Evolutionary conservation across 257 asterid species (phyloP).

Genomic region (Capsicum pubescens): DNA sequence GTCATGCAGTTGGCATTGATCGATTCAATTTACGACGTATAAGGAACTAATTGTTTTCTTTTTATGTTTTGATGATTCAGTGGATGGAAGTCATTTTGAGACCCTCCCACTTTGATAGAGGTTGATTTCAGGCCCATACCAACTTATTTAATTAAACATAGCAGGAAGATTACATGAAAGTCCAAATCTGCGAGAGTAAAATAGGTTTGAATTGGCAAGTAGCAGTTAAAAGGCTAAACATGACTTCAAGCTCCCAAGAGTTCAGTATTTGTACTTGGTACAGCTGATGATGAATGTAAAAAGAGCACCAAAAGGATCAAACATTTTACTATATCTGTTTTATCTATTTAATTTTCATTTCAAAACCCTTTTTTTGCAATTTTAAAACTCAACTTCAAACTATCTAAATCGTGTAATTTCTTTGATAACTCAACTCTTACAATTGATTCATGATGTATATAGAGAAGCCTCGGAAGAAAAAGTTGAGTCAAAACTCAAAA

Average conservation of each 20-base stretch:
- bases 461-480: background rate
- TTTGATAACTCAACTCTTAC: background rate
- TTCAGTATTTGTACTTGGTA: background rate
- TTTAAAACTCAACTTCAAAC: background rate
- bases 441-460: background rate
- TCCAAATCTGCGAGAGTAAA: background rate
- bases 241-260: background rate
- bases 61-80: background rate
- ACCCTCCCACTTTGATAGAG: background rate
- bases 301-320: background rate
- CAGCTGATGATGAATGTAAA: slow-evolving; percentile 15
- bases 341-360: background rate
- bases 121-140: background rate
- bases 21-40: background rate
- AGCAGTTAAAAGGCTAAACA: background rate
- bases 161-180: background rate
- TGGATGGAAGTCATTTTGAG: background rate
- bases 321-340: background rate
- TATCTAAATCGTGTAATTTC: background rate
- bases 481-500: background rate
- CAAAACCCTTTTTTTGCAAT: background rate
- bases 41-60: background rate
- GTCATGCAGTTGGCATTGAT: slow-evolving; percentile 9
- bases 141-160: background rate
- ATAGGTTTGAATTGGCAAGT: slow-evolving; percentile 7